Evolutionary conservation across 1,284 basidiomycete genomes (phyloP), one percentile per base, ranked within the genome.

Genomic region (Ganoderma sinense): DNA sequence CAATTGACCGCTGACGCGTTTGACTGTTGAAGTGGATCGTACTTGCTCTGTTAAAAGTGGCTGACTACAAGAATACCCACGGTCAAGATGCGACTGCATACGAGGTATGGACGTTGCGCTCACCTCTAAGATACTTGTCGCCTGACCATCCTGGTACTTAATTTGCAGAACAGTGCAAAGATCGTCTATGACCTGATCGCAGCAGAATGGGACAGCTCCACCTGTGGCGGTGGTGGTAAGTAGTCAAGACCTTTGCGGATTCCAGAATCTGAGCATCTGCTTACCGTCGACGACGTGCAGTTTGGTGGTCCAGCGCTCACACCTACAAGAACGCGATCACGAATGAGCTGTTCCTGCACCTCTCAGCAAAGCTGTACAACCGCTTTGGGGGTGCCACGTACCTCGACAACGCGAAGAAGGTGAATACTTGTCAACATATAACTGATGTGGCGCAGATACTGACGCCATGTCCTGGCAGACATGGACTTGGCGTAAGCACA

Each of bases 241-340:
- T 75, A 64, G 16, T 60, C 62, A 62, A 29, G 65, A 66, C 13
- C 10, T 61, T 20, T 40, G 29, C 18, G 43, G 23, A 11, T 41
- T 26, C 8, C 20, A 23, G 39, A 10, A 8, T 20, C 18, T 10
- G 14, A 41, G 23, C 36, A 26, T 7, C 10, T 36, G 33, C 58
- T 62, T n/a, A 65, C 60, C 41, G 55, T 29, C 36, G 13, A 6
- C 65, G 29, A 20, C 41, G 41, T 20, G 1, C 41, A 87, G 87
- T 88, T 18, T 88, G 87, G 87, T 89, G 88, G 88, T 84, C 83
- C 16, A 82, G 81, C 10, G 86, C 80, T 26, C 84, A 85, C 73
- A 84, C 81, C 0, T 88, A 89, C 80, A 89, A 89, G 78, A 88
- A 88, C 68, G 86, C 87, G 7, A 84, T 89, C 68, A 89, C 88